A percentile compares a stretch with the other conserved stretches of the same genome.
phyloP scores from a whole-genome alignment of 1,284 basidiomycete species.

The Fomes fomentarius region DNA sequence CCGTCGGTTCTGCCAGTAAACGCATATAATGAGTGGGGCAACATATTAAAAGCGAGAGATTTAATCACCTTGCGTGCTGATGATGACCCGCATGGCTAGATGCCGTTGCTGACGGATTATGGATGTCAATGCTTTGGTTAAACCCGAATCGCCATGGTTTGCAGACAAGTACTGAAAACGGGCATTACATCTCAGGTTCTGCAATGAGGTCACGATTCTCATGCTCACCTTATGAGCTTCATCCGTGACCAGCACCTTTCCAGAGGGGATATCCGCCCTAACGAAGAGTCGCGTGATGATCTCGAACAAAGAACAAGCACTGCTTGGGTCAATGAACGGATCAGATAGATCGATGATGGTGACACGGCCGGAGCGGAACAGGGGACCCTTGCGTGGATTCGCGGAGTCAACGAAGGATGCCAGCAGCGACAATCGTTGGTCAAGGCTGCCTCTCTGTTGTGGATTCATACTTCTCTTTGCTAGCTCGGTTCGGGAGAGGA shows the following conservation, averaged over 20 bases:
- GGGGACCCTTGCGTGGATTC: conserved; percentile 24
- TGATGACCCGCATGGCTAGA: conserved; percentile 69
- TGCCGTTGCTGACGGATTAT: conserved; percentile 74
- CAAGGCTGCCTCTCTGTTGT: conserved; percentile 51
- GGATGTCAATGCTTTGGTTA: conserved; percentile 62
- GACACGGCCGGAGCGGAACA: conserved; percentile 57
- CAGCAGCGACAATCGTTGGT: conserved; percentile 61
- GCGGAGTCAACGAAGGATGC: conserved; percentile 49
- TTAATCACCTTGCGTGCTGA: conserved; percentile 66
- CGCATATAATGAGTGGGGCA: background rate
- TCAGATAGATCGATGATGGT: conserved; percentile 75
- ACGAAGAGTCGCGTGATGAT: conserved; percentile 68
- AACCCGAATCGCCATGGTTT: conserved; percentile 40
- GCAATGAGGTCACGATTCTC: too few species aligned
- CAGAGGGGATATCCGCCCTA: conserved; percentile 59
- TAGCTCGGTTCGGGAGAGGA: conserved; percentile 48
- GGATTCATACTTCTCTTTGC: conserved; percentile 57
- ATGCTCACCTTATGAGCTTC: conserved; percentile 70
- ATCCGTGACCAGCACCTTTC: conserved; percentile 74
- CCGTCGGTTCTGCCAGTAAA: conserved; percentile 60
- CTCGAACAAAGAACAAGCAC: conserved; percentile 72
- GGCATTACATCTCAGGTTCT: too few species aligned
- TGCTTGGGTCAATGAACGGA: conserved; percentile 67
- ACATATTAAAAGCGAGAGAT: background rate
- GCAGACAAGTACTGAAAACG: conserved; percentile 59